These are phyloP conservation scores for Brachypodium distachyon DNA, from an alignment of 202 grass and related monocot species.

Conservation along the genomic window DNA sequence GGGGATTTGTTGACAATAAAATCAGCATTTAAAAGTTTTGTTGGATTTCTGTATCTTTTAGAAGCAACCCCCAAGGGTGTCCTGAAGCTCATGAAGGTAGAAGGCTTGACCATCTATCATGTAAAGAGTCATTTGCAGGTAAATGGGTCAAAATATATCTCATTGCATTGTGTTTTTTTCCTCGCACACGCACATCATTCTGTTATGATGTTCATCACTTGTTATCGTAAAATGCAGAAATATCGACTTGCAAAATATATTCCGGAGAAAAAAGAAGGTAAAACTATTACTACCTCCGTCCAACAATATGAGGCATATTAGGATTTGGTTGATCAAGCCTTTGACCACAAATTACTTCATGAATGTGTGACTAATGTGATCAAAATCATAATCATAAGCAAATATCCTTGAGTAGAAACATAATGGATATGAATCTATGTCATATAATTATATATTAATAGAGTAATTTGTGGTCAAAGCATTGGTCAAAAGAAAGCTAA, in stretches of 20 bases:
- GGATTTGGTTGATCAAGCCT: no score
- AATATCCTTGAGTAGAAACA: no score
- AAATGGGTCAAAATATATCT: not conserved
- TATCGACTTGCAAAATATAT: constrained; percentile 65
- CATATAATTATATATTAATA: no score
- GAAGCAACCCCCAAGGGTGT: constrained; percentile 89
- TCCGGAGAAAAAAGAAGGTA: constrained; percentile 80
- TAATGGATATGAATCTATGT: no score
- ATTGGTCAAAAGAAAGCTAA: no score
- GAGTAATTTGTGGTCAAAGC: no score
- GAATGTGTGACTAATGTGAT: no score
- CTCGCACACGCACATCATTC: not conserved
- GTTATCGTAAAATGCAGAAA: constrained; percentile 39
- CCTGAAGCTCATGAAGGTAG: constrained; percentile 78
- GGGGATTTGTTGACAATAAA: not conserved
- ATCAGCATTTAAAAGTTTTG: not conserved
- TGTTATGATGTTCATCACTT: not conserved
- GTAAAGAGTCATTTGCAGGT: constrained; percentile 98
- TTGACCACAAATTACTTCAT: no score
- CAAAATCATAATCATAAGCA: no score
- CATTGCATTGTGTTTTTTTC: not conserved
- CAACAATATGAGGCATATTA: no score
- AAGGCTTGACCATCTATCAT: constrained; percentile 80
- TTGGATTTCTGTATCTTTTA: constrained; percentile 25
- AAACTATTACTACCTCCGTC: no score